phyloP scores from a whole-genome alignment of 106 monocot species.

The Allium sativum region DNA sequence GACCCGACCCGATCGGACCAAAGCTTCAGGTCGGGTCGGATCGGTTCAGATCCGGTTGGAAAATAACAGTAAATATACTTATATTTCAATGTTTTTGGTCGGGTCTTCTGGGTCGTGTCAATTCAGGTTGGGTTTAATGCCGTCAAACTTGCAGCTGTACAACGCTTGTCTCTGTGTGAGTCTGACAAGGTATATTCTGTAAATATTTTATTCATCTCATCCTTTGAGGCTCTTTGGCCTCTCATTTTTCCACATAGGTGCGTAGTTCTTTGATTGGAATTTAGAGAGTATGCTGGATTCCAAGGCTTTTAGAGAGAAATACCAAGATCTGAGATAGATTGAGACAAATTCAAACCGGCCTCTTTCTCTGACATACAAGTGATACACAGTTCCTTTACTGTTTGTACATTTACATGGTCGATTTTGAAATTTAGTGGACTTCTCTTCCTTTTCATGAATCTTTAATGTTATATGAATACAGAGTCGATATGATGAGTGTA shows the following conservation, averaged over 20 bases:
- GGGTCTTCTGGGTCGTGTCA: too few relatives aligned
- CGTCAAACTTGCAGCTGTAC: constrained; percentile 42
- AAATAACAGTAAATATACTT: too few relatives aligned
- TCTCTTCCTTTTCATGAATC: constrained; percentile 59
- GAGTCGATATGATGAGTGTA: constrained; percentile 85
- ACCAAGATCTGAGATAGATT: constrained; percentile 46
- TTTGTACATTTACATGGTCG: constrained; percentile 70
- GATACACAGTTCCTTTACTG: constrained; percentile 39
- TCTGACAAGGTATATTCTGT: constrained; percentile 72
- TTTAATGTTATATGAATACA: constrained; percentile 76
- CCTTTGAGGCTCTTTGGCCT: constrained; percentile 55
- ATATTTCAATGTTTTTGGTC: too few relatives aligned
- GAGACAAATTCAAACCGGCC: constrained; percentile 56
- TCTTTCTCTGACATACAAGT: constrained; percentile 77
- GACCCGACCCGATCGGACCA: too few relatives aligned
- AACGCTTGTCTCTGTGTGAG: constrained; percentile 74
- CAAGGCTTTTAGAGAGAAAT: constrained; percentile 34
- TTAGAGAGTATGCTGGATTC: constrained; percentile 40
- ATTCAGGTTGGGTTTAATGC: too few relatives aligned
- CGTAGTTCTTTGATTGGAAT: constrained; percentile 46
- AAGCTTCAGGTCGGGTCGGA: too few relatives aligned
- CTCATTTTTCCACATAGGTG: constrained; percentile 69
- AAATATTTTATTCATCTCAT: constrained; percentile 43
- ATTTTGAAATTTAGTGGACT: constrained; percentile 25
- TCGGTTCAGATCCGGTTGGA: too few relatives aligned